These are phyloP conservation scores for Sporothrix protearum DNA, from an alignment of 2,329 filamentous ascomycete genomes.

Conservation along the genomic window DNA sequence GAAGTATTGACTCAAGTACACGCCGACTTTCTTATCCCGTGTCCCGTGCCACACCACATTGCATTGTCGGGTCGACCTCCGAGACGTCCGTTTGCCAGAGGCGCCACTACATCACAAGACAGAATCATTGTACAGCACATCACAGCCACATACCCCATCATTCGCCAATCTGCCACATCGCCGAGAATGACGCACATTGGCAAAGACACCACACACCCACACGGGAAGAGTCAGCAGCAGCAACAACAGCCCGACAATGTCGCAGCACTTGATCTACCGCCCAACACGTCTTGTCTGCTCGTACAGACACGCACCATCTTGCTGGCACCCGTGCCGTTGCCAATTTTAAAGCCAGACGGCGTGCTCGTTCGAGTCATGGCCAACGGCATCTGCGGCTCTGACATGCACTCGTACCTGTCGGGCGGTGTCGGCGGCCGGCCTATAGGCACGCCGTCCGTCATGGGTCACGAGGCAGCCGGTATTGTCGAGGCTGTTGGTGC, in stretches of 20 bases:
- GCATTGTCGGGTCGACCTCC: not conserved
- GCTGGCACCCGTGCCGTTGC: slow-evolving; percentile 72
- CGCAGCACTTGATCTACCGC: slow-evolving; percentile 13
- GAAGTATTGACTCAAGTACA: not conserved
- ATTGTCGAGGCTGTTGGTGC: slow-evolving; percentile 68
- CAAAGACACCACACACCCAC: not conserved
- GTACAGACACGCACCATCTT: slow-evolving; percentile 56
- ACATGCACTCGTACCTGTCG: slow-evolving; percentile 83
- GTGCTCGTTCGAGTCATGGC: slow-evolving; percentile 77
- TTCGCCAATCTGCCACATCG: not conserved
- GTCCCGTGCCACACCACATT: not conserved
- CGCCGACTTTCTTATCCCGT: not conserved
- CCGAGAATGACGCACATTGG: slow-evolving; percentile 8
- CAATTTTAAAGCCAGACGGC: slow-evolving; percentile 65
- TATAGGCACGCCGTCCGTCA: slow-evolving; percentile 75
- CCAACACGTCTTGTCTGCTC: slow-evolving; percentile 22
- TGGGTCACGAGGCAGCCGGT: slow-evolving; percentile 69
- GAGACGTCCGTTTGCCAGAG: not conserved
- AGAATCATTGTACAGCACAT: too few species aligned
- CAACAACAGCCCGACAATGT: not conserved
- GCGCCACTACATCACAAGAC: not conserved
- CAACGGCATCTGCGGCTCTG: slow-evolving; percentile 84
- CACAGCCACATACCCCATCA: not conserved
- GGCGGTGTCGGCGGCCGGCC: slow-evolving; percentile 84
- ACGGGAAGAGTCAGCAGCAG: not conserved